These are phyloP conservation scores for Camelina laxa DNA, from an alignment of 345 rosid species.

Conservation along the genomic window DNA sequence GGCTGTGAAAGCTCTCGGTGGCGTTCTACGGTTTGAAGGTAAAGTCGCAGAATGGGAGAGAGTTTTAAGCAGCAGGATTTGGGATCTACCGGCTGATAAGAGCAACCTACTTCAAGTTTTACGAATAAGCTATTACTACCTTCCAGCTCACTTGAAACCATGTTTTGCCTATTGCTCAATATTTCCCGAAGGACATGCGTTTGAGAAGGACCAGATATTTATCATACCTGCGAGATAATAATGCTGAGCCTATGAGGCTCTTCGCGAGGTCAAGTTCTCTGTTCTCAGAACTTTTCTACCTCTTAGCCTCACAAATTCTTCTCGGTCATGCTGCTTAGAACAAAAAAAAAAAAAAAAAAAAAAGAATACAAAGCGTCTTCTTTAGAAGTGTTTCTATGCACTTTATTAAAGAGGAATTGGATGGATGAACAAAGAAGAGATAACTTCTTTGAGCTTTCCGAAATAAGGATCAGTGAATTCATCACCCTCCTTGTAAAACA, in stretches of 20 bases:
- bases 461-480: background rate
- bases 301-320: no score
- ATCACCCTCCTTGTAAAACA: constrained; percentile 3
- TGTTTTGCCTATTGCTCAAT: constrained; percentile 52
- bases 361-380: no score
- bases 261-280: no score
- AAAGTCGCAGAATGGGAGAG: constrained; percentile 49
- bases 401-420: background rate
- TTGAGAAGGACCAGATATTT: no score
- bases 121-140: constrained; percentile 45
- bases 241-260: no score
- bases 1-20: constrained; percentile 51
- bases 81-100: constrained; percentile 49
- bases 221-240: no score
- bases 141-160: constrained; percentile 47
- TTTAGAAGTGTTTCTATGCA: no score
- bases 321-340: no score
- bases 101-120: constrained; percentile 45
- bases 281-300: no score
- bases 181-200: constrained; percentile 42
- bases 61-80: constrained; percentile 45
- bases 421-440: background rate
- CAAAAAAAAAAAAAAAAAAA: no score
- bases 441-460: background rate
- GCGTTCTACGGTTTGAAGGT: constrained; percentile 42